Evolutionary conservation across 306 rosid species (phyloP), one percentile per base, ranked within the genome.

Genomic region (Vigna mungo): DNA sequence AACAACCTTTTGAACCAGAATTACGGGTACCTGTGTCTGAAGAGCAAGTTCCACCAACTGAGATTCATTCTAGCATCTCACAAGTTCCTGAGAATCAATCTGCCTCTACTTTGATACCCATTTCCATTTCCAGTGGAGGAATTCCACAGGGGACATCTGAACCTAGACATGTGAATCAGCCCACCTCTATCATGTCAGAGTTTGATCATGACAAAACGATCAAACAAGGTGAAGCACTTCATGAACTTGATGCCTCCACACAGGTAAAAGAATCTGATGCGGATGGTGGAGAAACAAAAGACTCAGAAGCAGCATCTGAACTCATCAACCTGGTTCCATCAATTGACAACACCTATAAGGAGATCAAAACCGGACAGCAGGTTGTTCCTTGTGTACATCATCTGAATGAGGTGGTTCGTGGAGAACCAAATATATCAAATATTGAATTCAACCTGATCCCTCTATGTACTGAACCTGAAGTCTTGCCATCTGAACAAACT

Each of bases 401-500:
- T 49, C 58, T 64, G 78, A 87, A 83, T 72, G 77, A 77, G 62
- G 59, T 30, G 69, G 62, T 79, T 76, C 74, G 56, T 64, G 62
- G 56, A 7, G 87, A 77, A 20, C 37, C 85, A 20, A 77, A 79
- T 71, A 74, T 13, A 43, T 63, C 74, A 55, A 71, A 79, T 39
- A 36, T 83, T 15, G 87, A 81, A 80, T 81, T 77, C 83, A 83
- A 81, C 71, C 77, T 60, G 49, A 80, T 43, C 61, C 82, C 84
- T 25, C 56, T 32, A 53, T 36, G 74, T 81, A 77, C 85, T 75
- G 87, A 81, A 71, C 78, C 79, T 20, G 74, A 76, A 68, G n/a
- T 75, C 70, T 16, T 56, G 73, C 64, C 75, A 51, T 71, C 68
- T 30, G 65, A 75, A 61, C 82, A 52, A 36, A 56, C 39, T 66